A percentile compares a stretch with the other conserved stretches of the same genome.
phyloP scores from a whole-genome alignment of 2,329 filamentous ascomycete genomes.

The Cladosporium oxysporum region DNA sequence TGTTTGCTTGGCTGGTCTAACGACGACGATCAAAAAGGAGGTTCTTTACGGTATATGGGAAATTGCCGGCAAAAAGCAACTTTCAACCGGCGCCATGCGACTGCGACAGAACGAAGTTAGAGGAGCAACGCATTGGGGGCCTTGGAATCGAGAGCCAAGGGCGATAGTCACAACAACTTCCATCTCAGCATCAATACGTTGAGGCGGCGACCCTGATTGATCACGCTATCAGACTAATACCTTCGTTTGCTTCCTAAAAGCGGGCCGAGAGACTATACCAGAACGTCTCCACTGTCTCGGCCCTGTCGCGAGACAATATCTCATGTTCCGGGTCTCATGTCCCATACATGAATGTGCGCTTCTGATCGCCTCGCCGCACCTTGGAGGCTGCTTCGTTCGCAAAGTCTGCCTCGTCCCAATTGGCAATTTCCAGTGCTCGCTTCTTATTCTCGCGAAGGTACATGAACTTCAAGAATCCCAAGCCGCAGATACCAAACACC shows the following conservation, averaged over 20 bases:
- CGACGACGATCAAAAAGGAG: background rate
- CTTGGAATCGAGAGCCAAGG: background rate
- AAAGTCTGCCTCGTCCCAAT: conserved; percentile 3
- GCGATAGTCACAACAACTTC: background rate
- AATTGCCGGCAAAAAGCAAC: background rate
- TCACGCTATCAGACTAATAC: background rate
- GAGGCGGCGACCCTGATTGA: background rate
- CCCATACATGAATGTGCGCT: conserved; percentile 13
- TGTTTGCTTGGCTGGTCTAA: background rate
- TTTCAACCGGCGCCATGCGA: background rate
- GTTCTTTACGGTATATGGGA: background rate
- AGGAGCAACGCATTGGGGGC: background rate
- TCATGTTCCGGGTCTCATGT: background rate
- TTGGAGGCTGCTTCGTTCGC: background rate
- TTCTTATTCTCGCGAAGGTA: conserved; percentile 8
- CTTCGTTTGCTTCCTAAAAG: background rate
- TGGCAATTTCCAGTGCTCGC: background rate
- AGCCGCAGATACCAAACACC: conserved; percentile 3
- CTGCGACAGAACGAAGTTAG: background rate
- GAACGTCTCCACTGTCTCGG: background rate
- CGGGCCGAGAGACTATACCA: background rate
- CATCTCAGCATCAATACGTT: background rate
- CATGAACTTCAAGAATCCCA: conserved; percentile 1
- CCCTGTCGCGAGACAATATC: background rate
- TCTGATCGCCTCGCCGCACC: conserved; percentile 4